Conservation (phyloP, 345 rosid species). For the Moricandia moricandioides region DNA sequence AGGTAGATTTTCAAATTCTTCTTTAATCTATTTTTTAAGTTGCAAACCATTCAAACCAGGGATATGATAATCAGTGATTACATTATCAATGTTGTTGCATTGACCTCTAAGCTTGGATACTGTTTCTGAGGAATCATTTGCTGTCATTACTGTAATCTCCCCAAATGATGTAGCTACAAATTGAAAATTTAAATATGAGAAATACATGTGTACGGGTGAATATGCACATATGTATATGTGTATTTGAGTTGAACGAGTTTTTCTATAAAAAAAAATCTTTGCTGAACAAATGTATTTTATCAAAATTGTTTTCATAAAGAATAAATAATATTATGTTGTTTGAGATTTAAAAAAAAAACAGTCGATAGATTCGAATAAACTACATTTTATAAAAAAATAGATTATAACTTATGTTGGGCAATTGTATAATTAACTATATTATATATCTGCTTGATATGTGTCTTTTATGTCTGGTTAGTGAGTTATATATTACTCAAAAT, state of each 20-base stretch:
- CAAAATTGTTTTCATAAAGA: background rate
- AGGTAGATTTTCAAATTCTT: slow-evolving; percentile 45
- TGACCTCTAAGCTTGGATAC: slow-evolving; percentile 38
- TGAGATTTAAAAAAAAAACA: background rate
- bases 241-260: background rate
- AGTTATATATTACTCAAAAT: too few relatives aligned
- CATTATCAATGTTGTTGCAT: slow-evolving; percentile 39
- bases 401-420: too few relatives aligned
- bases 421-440: too few relatives aligned
- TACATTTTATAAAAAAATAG: too few relatives aligned
- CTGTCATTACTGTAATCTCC: slow-evolving; percentile 40
- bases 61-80: slow-evolving; percentile 58
- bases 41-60: slow-evolving; percentile 50
- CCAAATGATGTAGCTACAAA: background rate
- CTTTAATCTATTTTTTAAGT: slow-evolving; percentile 39
- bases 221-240: background rate
- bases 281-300: background rate
- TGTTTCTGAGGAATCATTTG: slow-evolving; percentile 43
- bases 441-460: too few relatives aligned
- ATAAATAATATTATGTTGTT: background rate
- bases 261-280: background rate
- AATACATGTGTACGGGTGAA: background rate
- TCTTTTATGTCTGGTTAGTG: too few relatives aligned
- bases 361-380: background rate
- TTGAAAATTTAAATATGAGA: background rate